A percentile compares a stretch with the other conserved stretches of the same genome.
Evolutionary conservation across 192 early-diverging fungal genomes (phyloP).

Genomic region (Coemansia sp.): DNA sequence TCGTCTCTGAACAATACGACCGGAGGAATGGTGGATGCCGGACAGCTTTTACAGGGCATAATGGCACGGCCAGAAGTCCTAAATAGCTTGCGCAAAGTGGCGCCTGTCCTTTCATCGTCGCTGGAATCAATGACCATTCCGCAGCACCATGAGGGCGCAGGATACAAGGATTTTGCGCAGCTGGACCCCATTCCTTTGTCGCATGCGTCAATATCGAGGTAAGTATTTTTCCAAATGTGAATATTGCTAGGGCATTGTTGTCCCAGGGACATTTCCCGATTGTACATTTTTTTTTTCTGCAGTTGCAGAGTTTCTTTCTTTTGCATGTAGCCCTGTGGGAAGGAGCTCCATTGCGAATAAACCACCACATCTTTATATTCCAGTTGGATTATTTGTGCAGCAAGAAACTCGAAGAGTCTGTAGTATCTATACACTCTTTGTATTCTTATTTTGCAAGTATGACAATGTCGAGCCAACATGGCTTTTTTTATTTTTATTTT

Average conservation of each 20-base stretch:
- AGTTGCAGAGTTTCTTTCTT: background rate
- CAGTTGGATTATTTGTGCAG: background rate
- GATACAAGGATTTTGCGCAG: constrained; percentile 26
- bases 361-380: background rate
- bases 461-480: background rate
- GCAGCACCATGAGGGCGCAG: constrained; percentile 12
- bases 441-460: background rate
- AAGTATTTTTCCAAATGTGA: constrained; percentile 15
- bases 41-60: constrained; percentile 35
- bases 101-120: constrained; percentile 30
- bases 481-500: background rate
- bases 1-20: background rate
- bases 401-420: background rate
- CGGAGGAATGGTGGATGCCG: constrained; percentile 9
- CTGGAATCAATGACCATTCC: constrained; percentile 26
- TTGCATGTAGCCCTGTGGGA: background rate
- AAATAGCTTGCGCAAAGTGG: constrained; percentile 32
- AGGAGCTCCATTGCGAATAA: background rate
- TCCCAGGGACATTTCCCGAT: background rate
- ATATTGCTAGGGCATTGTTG: background rate
- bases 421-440: background rate
- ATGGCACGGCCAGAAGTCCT: constrained; percentile 41
- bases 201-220: constrained; percentile 40
- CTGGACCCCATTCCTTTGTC: constrained; percentile 43
- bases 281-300: constrained; percentile 6